Evolutionary conservation across 1,139 yeast genomes (phyloP).

Genomic region (Starmera stellimalicola): DNA sequence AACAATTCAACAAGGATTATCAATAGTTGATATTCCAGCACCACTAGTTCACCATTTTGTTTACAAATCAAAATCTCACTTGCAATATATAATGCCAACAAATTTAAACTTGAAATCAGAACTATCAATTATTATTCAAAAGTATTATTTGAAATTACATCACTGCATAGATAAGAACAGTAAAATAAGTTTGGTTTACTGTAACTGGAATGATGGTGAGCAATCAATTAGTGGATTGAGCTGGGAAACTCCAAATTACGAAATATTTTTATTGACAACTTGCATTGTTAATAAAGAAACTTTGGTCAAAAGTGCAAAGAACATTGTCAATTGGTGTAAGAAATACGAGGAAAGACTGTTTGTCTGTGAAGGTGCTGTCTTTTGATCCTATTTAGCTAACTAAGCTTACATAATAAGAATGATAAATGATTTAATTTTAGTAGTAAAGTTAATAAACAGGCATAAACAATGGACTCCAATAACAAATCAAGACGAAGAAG

Average conservation of each 20-base stretch:
- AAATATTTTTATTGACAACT: conserved; percentile 45
- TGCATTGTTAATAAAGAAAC: conserved; percentile 35
- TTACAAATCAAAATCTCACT: conserved; percentile 56
- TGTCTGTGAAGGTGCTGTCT: conserved; percentile 54
- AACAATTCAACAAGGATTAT: conserved; percentile 27
- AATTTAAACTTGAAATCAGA: conserved; percentile 8
- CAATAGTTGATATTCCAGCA: conserved; percentile 44
- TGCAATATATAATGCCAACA: conserved; percentile 39
- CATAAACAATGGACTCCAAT: not conserved
- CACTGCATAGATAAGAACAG: conserved; percentile 10
- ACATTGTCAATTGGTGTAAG: conserved; percentile 48
- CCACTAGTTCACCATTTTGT: conserved; percentile 70
- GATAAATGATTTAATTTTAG: not conserved
- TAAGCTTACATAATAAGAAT: not conserved
- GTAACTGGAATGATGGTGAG: conserved; percentile 25
- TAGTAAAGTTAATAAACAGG: not conserved
- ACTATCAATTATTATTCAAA: conserved; percentile 8
- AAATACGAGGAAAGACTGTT: conserved; percentile 48
- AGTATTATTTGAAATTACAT: conserved; percentile 15
- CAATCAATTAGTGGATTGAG: conserved; percentile 36
- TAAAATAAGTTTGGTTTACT: conserved; percentile 18
- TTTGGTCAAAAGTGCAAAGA: conserved; percentile 41
- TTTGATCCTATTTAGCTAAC: conserved; percentile 16
- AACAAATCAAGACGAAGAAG: conserved; percentile 12
- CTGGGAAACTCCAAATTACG: conserved; percentile 49